These are phyloP conservation scores for Botrytis pseudocinerea DNA, from an alignment of 2,329 filamentous ascomycete species.

Conservation along the genomic window DNA sequence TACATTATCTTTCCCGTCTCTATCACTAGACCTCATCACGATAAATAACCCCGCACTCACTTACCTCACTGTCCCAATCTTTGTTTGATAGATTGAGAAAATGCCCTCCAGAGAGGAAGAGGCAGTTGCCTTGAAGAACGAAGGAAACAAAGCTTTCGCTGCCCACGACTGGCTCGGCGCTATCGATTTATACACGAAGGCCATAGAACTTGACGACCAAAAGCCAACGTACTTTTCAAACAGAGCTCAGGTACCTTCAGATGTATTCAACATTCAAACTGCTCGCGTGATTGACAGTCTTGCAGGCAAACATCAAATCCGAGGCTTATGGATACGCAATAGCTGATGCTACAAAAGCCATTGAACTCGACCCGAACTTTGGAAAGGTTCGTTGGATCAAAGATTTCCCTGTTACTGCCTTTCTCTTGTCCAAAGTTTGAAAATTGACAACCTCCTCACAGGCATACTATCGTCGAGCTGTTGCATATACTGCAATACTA, in stretches of 20 bases:
- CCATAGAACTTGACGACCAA: constrained; percentile 78
- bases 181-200: constrained; percentile 80
- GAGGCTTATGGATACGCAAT: constrained; percentile 95
- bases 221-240: constrained; percentile 94
- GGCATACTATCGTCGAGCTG: constrained; percentile 92
- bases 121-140: constrained; percentile 82
- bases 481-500: constrained; percentile 88
- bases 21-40: neutral
- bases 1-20: neutral
- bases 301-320: constrained; percentile 87
- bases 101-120: constrained; percentile 53
- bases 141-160: constrained; percentile 91
- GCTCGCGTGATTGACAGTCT: constrained; percentile 51
- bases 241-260: constrained; percentile 75
- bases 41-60: constrained; percentile 13
- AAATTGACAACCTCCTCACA: constrained; percentile 42
- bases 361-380: constrained; percentile 84
- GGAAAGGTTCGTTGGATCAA: constrained; percentile 66
- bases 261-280: constrained; percentile 34
- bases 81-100: constrained; percentile 16
- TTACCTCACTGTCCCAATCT: constrained; percentile 9
- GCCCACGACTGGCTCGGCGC: constrained; percentile 83
- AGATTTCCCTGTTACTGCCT: neutral
- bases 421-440: neutral
- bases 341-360: constrained; percentile 83